Evolutionary conservation across 805 yeast genomes (phyloP).

Genomic region (Hermanozyma aechmeae): DNA sequence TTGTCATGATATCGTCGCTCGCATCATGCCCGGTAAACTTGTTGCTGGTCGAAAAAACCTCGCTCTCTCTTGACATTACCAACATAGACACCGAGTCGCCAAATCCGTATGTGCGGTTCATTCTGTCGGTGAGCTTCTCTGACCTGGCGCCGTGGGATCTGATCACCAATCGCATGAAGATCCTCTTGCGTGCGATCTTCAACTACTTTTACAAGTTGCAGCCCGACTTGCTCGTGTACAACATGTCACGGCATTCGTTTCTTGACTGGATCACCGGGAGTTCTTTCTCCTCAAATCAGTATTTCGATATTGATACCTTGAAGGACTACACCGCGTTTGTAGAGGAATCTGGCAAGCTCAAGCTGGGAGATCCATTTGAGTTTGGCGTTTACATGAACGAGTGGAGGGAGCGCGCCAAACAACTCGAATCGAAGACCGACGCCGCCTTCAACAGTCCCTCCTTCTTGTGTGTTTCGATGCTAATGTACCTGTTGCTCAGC

Average conservation of each 20-base stretch:
- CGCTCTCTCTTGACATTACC: slow-evolving; percentile 21
- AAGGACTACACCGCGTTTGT: neutral
- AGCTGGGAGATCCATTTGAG: no score
- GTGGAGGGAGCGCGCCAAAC: no score
- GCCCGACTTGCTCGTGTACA: slow-evolving; percentile 7
- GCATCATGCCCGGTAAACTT: slow-evolving; percentile 15
- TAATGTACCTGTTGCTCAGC: neutral
- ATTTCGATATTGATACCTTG: neutral
- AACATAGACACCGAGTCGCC: slow-evolving; percentile 11
- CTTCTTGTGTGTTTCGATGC: neutral
- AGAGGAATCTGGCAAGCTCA: no score
- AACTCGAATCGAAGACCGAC: no score
- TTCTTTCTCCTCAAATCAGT: no score
- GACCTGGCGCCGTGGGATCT: slow-evolving; percentile 1
- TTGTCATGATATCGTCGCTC: slow-evolving; percentile 15
- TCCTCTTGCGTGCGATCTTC: slow-evolving; percentile 16
- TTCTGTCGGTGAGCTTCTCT: slow-evolving; percentile 9
- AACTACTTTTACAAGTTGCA: slow-evolving; percentile 13
- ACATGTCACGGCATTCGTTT: slow-evolving; percentile 7
- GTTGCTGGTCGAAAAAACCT: slow-evolving; percentile 10
- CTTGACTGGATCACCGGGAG: slow-evolving; percentile 12
- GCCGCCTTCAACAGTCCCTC: no score
- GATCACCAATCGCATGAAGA: slow-evolving; percentile 10
- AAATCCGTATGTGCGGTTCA: slow-evolving; percentile 12
- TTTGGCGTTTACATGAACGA: no score